phyloP scores from a whole-genome alignment of 2,329 filamentous ascomycete genomes.

The Aspergillus ochraceoroseus region DNA sequence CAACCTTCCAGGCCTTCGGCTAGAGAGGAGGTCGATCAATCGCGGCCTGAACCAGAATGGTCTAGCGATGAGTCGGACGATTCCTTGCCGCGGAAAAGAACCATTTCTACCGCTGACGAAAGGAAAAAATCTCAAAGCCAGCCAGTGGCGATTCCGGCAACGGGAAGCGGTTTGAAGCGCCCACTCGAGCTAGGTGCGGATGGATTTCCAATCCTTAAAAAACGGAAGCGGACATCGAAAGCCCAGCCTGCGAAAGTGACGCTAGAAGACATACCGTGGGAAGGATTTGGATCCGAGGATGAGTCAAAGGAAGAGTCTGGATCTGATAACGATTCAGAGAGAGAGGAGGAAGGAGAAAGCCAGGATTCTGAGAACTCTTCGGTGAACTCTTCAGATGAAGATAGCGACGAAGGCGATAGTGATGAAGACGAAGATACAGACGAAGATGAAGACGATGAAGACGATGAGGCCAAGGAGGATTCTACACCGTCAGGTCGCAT shows the following conservation, averaged over 20 bases:
- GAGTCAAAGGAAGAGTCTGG: conserved; percentile 34
- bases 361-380: conserved; percentile 11
- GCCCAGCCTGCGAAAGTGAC: conserved; percentile 29
- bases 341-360: conserved; percentile 32
- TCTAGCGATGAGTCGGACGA: conserved; percentile 35
- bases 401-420: conserved; percentile 16
- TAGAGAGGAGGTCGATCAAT: conserved; percentile 21
- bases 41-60: conserved; percentile 27
- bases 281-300: conserved; percentile 45
- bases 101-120: conserved; percentile 17
- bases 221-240: conserved; percentile 66
- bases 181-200: conserved; percentile 75
- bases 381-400: conserved; percentile 21
- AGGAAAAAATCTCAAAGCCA: conserved; percentile 50
- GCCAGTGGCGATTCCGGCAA: conserved; percentile 13
- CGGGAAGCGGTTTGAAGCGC: conserved; percentile 77
- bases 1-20: conserved; percentile 10
- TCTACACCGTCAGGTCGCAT: conserved; percentile 12
- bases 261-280: conserved; percentile 41
- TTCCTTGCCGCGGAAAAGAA: conserved; percentile 29
- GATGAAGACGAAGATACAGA: conserved; percentile 22
- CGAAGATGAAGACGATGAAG: conserved; percentile 34
- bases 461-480: conserved; percentile 26
- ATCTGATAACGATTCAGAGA: conserved; percentile 22
- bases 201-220: conserved; percentile 75